Evolutionary conservation across 73 alveolate species (phyloP).

Genomic region (Paramecium caudatum): DNA sequence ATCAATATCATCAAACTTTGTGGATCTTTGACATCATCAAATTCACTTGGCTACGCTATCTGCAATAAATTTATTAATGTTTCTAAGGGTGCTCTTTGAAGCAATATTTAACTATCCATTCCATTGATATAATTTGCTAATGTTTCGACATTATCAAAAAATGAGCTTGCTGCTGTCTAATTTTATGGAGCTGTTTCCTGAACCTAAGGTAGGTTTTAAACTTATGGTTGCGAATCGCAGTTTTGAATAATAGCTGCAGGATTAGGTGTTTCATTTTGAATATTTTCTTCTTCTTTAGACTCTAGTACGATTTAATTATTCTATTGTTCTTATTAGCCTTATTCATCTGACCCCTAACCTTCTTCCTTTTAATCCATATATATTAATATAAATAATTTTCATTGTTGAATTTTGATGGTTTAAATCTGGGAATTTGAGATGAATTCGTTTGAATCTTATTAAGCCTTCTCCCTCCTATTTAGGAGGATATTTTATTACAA

Average conservation of each 20-base stretch:
- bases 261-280: too few species aligned
- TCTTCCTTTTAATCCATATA: too few species aligned
- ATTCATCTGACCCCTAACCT: too few species aligned
- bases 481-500: conserved; percentile 3
- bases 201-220: too few species aligned
- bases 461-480: not conserved
- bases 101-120: not conserved
- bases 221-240: too few species aligned
- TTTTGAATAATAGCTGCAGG: too few species aligned
- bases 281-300: too few species aligned
- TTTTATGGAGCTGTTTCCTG: too few species aligned
- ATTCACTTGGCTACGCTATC: conserved; percentile 20
- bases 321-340: too few species aligned
- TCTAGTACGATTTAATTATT: too few species aligned
- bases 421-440: not conserved
- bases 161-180: too few species aligned
- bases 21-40: conserved; percentile 25
- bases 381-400: too few species aligned
- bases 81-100: conserved; percentile 25
- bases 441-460: conserved; percentile 11
- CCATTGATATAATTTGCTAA: not conserved
- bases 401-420: conserved; percentile 16
- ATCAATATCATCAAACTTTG: not conserved
- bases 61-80: not conserved
- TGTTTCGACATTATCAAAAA: not conserved